Evolutionary conservation across 805 yeast species (phyloP).

Genomic region (Candida ovalis): DNA sequence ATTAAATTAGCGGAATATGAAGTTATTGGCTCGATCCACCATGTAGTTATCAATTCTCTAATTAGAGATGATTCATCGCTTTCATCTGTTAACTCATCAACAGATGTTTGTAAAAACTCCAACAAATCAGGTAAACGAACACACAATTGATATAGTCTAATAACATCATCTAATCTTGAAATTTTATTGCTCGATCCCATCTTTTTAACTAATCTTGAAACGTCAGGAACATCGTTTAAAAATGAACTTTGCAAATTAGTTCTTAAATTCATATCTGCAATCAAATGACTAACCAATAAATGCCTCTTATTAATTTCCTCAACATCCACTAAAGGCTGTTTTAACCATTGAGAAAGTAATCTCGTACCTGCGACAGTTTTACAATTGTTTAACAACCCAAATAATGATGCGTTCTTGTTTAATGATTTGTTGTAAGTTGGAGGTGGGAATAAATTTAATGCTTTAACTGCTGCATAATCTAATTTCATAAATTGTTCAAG

Average conservation of each 20-base stretch:
- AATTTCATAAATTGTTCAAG: constrained; percentile 81
- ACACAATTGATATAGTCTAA: constrained; percentile 80
- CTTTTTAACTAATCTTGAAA: constrained; percentile 70
- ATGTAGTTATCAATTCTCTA: constrained; percentile 37
- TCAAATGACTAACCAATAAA: constrained; percentile 63
- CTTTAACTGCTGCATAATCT: constrained; percentile 85
- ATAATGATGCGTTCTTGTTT: constrained; percentile 50
- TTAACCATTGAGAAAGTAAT: constrained; percentile 87
- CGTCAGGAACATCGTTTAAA: constrained; percentile 75
- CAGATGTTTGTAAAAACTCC: constrained; percentile 43
- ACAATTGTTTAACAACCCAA: constrained; percentile 83
- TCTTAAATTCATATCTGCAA: constrained; percentile 67
- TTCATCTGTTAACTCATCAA: constrained; percentile 30
- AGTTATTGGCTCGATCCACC: constrained; percentile 59
- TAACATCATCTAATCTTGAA: constrained; percentile 82
- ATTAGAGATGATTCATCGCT: constrained; percentile 18
- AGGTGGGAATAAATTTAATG: constrained; percentile 79
- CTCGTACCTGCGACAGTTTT: constrained; percentile 88
- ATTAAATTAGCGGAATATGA: constrained; percentile 47
- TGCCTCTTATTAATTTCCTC: constrained; percentile 65
- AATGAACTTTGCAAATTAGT: constrained; percentile 63
- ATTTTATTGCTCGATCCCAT: constrained; percentile 39
- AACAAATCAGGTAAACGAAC: constrained; percentile 66
- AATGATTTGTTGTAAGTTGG: constrained; percentile 42
- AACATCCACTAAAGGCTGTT: constrained; percentile 81